A percentile compares a stretch with the other conserved stretches of the same genome.
Evolutionary conservation across 1,284 basidiomycete genomes (phyloP).

Genomic region (Phellinidium pouzarii): DNA sequence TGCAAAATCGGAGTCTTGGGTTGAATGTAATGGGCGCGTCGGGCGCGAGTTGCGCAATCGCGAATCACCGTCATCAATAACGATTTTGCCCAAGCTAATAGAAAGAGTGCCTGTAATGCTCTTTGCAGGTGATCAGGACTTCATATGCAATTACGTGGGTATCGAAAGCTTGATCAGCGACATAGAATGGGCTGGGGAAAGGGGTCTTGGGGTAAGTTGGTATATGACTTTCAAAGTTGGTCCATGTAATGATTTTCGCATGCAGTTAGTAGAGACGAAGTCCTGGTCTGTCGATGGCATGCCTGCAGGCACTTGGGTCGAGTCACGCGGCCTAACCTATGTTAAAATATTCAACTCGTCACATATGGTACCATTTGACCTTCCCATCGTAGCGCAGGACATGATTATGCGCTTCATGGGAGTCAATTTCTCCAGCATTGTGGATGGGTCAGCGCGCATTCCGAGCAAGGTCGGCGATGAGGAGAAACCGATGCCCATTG

Average conservation of each 20-base stretch:
- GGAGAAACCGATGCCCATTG: slow-evolving; percentile 45
- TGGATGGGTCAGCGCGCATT: slow-evolving; percentile 66
- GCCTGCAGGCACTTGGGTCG: slow-evolving; percentile 86
- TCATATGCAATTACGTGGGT: slow-evolving; percentile 94
- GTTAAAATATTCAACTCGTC: slow-evolving; percentile 89
- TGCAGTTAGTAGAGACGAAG: slow-evolving; percentile 64
- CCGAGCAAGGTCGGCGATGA: slow-evolving; percentile 72
- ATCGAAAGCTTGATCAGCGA: slow-evolving; percentile 80
- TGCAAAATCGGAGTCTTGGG: slow-evolving; percentile 77
- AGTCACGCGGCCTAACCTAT: slow-evolving; percentile 88
- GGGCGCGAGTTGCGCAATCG: slow-evolving; percentile 54
- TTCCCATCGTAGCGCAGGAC: slow-evolving; percentile 86
- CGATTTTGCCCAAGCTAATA: slow-evolving; percentile 74
- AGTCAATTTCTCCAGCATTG: slow-evolving; percentile 76
- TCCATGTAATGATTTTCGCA: slow-evolving; percentile 6
- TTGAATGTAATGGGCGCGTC: slow-evolving; percentile 78
- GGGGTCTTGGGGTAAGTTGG: slow-evolving; percentile 68
- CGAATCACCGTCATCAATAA: slow-evolving; percentile 65
- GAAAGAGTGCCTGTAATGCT: slow-evolving; percentile 80
- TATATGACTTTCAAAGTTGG: slow-evolving; percentile 5
- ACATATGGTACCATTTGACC: slow-evolving; percentile 92
- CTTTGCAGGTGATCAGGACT: slow-evolving; percentile 93
- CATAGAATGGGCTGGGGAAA: slow-evolving; percentile 80
- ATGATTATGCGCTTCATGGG: slow-evolving; percentile 98
- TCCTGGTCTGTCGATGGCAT: slow-evolving; percentile 77